Evolutionary conservation across 2,329 filamentous ascomycete genomes (phyloP).

Genomic region (Epichloe aotearoae): DNA sequence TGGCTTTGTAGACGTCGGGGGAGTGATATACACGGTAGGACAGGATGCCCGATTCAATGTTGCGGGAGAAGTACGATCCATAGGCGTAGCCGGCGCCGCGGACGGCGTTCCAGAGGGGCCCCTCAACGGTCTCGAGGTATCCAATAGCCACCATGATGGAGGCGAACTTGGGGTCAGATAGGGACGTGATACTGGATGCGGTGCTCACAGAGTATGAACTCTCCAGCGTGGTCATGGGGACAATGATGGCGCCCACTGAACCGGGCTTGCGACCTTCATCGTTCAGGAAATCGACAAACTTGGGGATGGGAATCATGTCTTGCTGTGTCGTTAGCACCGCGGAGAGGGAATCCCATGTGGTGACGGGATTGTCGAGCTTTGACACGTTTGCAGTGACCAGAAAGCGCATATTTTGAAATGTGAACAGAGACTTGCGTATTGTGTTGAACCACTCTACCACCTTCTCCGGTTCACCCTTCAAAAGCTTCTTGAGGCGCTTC

Average conservation of each 20-base stretch:
- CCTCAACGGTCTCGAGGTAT: constrained; percentile 87
- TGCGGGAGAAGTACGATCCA: constrained; percentile 65
- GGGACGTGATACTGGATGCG: constrained; percentile 59
- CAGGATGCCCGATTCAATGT: constrained; percentile 65
- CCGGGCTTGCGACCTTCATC: constrained; percentile 64
- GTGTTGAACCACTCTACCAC: constrained; percentile 68
- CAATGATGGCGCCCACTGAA: constrained; percentile 57
- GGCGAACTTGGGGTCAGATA: constrained; percentile 64
- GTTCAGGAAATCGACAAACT: constrained; percentile 58
- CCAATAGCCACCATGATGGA: constrained; percentile 77
- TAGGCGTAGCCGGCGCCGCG: constrained; percentile 91
- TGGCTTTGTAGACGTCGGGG: constrained; percentile 79
- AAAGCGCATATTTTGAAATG: constrained; percentile 72
- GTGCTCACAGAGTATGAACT: constrained; percentile 77
- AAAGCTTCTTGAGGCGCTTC: constrained; percentile 68
- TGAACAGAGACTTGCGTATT: constrained; percentile 63
- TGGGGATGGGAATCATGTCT: constrained; percentile 56
- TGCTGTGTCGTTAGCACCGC: constrained; percentile 22
- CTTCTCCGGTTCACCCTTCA: constrained; percentile 60
- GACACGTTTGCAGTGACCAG: constrained; percentile 70
- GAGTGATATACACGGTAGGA: constrained; percentile 83
- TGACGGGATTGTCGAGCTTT: constrained; percentile 61
- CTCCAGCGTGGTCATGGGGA: constrained; percentile 87
- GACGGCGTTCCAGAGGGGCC: constrained; percentile 85
- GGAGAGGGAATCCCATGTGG: constrained; percentile 55